Evolutionary conservation across 257 asterid genomes (phyloP), one percentile per base, ranked within the genome.

Genomic region (Solanum acaule): DNA sequence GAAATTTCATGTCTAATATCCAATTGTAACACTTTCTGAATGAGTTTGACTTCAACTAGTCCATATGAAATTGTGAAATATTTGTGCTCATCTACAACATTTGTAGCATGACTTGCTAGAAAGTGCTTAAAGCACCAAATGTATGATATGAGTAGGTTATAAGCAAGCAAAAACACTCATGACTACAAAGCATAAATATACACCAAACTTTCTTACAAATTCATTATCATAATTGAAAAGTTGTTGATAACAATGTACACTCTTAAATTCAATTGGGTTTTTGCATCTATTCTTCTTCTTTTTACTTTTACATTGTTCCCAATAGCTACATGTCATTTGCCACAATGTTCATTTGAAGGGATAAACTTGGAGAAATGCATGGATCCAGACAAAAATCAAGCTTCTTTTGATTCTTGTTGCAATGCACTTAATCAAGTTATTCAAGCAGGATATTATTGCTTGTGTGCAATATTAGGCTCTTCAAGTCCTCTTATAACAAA

Each of bases 391-490:
- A 81, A 87, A 40, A 86, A 8, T 49, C 49, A 49, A 33, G 37
- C 31, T 25, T 73, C 88, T 34, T 72, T 61, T 27, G 67, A 87
- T 42, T 56, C 86, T 77, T 87, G 89, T n/a, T 87, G 86, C 56
- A 44, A 87, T 16, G 44, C 42, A 42, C 86, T 87, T 6, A 77
- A 87, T 33, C 89, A 87, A 37, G 46, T 83, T 2, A 33, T 87
- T 25, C 63, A 52, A 87, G 79, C 34, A 15, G 89, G 89, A 12
- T 78, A 87, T 37, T 83, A 87, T 77, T 87, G 89, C 38, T 76
- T 87, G 79, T 87, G 89, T 23, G 83, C 72, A 16, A 42, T 87
- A 15, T 77, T 87, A 12, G 76, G 65, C 40, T 61, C 89, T 37
- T 40, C 59, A 40, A 59, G 0, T 59, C 89, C 86, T 76, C 86